phyloP scores from a whole-genome alignment of 495 filamentous ascomycete species.

The Parathielavia hyrcaniae region DNA sequence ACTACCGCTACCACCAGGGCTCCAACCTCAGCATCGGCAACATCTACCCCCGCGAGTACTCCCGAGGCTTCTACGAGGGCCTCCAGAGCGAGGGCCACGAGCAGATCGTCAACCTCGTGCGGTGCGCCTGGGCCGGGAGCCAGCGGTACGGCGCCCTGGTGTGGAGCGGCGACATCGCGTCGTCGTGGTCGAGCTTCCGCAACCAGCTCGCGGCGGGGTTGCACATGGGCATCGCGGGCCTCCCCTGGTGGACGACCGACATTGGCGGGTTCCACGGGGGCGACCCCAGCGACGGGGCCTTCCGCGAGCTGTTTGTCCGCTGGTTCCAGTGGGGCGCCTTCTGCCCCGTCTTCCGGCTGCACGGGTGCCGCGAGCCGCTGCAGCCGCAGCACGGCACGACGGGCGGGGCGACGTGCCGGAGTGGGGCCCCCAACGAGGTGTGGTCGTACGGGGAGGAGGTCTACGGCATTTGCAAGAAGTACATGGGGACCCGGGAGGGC shows the following conservation, averaged over 20 bases:
- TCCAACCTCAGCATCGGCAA: constrained; percentile 50
- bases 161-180: constrained; percentile 55
- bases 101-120: constrained; percentile 49
- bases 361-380: constrained; percentile 53
- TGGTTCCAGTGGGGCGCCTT: constrained; percentile 60
- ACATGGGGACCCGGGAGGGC: constrained; percentile 48
- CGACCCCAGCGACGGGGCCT: constrained; percentile 45
- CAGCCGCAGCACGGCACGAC: constrained; percentile 34
- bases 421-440: constrained; percentile 51
- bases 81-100: constrained; percentile 34
- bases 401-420: constrained; percentile 31
- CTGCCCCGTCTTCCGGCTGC: constrained; percentile 54
- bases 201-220: constrained; percentile 53
- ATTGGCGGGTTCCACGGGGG: constrained; percentile 59
- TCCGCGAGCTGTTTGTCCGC: constrained; percentile 52
- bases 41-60: constrained; percentile 50
- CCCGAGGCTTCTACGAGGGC: constrained; percentile 53
- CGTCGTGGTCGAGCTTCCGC: constrained; percentile 49
- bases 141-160: constrained; percentile 56
- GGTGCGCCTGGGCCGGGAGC: constrained; percentile 55
- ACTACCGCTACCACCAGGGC: constrained; percentile 51
- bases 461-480: constrained; percentile 51
- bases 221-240: constrained; percentile 52
- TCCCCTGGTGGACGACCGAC: constrained; percentile 56
- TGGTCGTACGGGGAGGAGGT: constrained; percentile 54